phyloP scores from a whole-genome alignment of 129 eudicot genomes.

The Centaurea solstitialis region DNA sequence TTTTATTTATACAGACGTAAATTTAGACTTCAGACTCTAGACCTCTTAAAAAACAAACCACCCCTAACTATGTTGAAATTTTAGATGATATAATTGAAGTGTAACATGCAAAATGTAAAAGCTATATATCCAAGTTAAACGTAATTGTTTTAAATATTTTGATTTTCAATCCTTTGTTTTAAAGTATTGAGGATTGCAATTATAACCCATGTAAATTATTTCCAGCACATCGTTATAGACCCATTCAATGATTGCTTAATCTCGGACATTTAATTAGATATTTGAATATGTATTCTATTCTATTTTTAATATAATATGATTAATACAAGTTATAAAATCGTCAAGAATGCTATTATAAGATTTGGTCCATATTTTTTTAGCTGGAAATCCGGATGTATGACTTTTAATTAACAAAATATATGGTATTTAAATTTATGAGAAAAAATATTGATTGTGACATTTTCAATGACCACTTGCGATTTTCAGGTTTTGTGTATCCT shows the following conservation, averaged over 20 bases:
- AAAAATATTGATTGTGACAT: background rate
- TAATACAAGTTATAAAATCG: background rate
- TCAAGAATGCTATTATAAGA: background rate
- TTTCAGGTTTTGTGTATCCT: conserved; percentile 64
- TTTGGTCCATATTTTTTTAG: background rate
- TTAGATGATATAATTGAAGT: no score
- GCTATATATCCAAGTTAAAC: no score
- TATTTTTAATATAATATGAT: background rate
- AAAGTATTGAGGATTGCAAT: no score
- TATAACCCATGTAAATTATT: background rate
- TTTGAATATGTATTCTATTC: background rate
- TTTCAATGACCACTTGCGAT: background rate
- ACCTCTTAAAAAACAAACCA: no score
- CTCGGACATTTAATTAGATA: background rate
- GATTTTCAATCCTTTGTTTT: no score
- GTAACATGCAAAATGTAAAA: no score
- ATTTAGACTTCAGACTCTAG: no score
- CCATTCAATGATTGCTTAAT: background rate
- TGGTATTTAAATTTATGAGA: background rate
- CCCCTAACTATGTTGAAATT: no score
- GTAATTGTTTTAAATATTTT: no score
- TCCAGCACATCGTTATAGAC: background rate
- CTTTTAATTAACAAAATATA: background rate
- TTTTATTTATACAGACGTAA: no score
- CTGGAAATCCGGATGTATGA: background rate